Percentiles rank a stretch among this genome's conserved stretches.
Conservation (phyloP, 345 rosid species). For the Geranium rotundifolium region DNA sequence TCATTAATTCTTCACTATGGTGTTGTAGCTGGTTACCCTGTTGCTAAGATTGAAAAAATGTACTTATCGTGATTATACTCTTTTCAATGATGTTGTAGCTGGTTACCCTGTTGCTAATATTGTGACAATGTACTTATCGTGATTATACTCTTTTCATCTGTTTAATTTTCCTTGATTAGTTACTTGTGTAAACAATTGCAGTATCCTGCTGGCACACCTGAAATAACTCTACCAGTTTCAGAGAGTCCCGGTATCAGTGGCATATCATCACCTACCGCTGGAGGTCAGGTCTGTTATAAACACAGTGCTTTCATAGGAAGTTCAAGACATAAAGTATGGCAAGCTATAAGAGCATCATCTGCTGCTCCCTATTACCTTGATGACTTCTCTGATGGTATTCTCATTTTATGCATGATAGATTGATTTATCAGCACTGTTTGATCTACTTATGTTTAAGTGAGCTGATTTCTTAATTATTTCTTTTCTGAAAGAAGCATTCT, state of each 20-base stretch:
- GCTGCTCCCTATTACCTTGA: conserved; percentile 99
- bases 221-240: conserved; percentile 61
- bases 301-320: conserved; percentile 94
- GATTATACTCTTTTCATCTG: conserved; percentile 1
- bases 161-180: background rate
- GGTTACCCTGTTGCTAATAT: background rate
- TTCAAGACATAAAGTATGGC: conserved; percentile 91
- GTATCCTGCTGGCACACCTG: conserved; percentile 94
- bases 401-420: background rate
- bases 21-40: background rate
- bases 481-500: conserved; percentile 3
- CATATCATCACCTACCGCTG: conserved; percentile 53
- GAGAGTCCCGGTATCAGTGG: conserved; percentile 61
- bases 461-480: background rate
- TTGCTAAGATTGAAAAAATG: background rate
- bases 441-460: background rate
- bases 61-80: background rate
- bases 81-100: background rate
- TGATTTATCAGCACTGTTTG: background rate
- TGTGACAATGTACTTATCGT: background rate
- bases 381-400: conserved; percentile 85
- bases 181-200: conserved; percentile 20
- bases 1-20: background rate
- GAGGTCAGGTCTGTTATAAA: conserved; percentile 77
- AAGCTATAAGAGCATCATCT: conserved; percentile 98